phyloP scores from a whole-genome alignment of 306 rosid species.

The Pyrus communis region DNA sequence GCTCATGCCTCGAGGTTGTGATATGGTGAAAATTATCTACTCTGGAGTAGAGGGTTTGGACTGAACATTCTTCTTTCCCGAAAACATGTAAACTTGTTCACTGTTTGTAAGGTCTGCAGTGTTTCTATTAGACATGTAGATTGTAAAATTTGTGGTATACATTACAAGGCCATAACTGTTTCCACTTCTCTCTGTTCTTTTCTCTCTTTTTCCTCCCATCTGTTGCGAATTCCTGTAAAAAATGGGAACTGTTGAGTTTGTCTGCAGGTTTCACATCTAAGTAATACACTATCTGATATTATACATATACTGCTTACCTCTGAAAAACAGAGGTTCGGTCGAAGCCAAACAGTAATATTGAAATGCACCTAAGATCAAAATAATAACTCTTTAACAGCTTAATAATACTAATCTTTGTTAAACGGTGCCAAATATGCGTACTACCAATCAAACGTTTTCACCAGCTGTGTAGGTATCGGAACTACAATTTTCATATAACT shows the following conservation, averaged over 20 bases:
- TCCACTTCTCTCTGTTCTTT: too few species aligned
- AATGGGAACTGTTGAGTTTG: too few species aligned
- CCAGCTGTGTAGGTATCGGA: slow-evolving; percentile 36
- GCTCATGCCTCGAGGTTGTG: slow-evolving; percentile 28
- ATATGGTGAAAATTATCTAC: slow-evolving; percentile 20
- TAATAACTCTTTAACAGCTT: background rate
- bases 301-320: too few species aligned
- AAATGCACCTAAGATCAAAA: too few species aligned
- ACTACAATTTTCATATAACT: slow-evolving; percentile 36
- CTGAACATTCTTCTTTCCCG: background rate
- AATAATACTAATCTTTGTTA: background rate
- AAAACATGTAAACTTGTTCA: background rate
- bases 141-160: background rate
- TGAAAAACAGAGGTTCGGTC: too few species aligned
- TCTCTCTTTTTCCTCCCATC: too few species aligned
- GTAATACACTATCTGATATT: too few species aligned
- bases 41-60: slow-evolving; percentile 8
- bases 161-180: too few species aligned
- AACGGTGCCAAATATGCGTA: background rate
- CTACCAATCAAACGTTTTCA: background rate
- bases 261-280: too few species aligned
- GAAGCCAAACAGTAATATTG: too few species aligned
- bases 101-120: background rate
- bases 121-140: background rate
- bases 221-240: too few species aligned